Conservation (phyloP, 2,329 filamentous ascomycete species). For the Pseudovirgaria hyperparasitica region DNA sequence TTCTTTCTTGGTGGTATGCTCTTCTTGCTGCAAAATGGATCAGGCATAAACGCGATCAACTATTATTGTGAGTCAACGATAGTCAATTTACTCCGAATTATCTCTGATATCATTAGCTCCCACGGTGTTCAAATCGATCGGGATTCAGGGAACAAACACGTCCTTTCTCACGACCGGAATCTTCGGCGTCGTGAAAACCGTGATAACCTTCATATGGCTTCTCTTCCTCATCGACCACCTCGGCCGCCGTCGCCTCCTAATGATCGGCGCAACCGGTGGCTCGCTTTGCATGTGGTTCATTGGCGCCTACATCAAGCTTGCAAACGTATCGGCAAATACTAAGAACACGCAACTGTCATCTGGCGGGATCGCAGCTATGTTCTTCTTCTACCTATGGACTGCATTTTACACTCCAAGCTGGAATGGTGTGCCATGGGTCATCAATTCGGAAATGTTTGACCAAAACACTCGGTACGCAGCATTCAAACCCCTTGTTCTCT, state of each 20-base stretch:
- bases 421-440: slow-evolving; percentile 66
- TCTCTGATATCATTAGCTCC: slow-evolving; percentile 29
- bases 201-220: slow-evolving; percentile 55
- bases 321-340: slow-evolving; percentile 25
- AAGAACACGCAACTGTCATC: slow-evolving; percentile 21
- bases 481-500: no score
- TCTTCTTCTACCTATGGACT: slow-evolving; percentile 66
- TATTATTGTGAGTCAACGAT: slow-evolving; percentile 59
- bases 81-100: slow-evolving; percentile 4
- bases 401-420: slow-evolving; percentile 57
- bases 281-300: slow-evolving; percentile 54
- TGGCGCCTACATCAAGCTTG: slow-evolving; percentile 45
- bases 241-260: slow-evolving; percentile 49
- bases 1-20: slow-evolving; percentile 62
- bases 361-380: slow-evolving; percentile 48
- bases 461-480: slow-evolving; percentile 54
- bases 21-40: slow-evolving; percentile 69
- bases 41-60: slow-evolving; percentile 61
- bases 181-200: slow-evolving; percentile 65
- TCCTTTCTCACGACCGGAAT: slow-evolving; percentile 58
- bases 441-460: slow-evolving; percentile 64
- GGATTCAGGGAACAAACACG: slow-evolving; percentile 46
- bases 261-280: slow-evolving; percentile 52
- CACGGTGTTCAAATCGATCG: slow-evolving; percentile 54
- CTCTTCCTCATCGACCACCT: slow-evolving; percentile 56